Evolutionary conservation across 345 rosid genomes (phyloP).

Genomic region (Citrus australasica): DNA sequence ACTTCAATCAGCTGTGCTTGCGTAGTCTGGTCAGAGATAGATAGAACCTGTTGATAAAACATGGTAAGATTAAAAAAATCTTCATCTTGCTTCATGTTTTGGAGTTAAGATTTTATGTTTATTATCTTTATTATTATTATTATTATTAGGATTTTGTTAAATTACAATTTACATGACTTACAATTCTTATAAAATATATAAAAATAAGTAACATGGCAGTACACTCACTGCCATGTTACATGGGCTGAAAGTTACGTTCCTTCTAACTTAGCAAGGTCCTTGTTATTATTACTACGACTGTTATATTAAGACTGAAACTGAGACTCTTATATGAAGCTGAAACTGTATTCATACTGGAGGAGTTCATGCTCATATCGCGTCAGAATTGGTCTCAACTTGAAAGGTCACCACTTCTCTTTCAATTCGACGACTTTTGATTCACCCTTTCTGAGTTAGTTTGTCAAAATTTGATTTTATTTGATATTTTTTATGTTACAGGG

Average conservation of each 20-base stretch:
- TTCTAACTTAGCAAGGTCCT: no score
- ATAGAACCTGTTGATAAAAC: neutral
- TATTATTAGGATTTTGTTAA: no score
- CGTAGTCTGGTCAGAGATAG: neutral
- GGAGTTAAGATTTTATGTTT: neutral
- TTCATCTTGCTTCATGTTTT: neutral
- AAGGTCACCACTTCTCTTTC: conserved; percentile 36
- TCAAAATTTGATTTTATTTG: neutral
- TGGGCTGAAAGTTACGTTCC: neutral
- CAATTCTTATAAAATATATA: no score
- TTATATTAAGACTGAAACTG: neutral
- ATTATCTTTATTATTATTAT: neutral
- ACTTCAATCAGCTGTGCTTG: no score
- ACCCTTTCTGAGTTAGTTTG: neutral
- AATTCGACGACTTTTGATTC: neutral
- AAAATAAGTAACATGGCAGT: no score
- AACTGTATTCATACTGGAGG: conserved; percentile 63
- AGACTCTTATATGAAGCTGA: conserved; percentile 18
- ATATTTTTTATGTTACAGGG: conserved; percentile 33
- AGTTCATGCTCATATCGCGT: conserved; percentile 81
- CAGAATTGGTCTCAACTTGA: conserved; percentile 70
- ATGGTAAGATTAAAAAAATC: neutral
- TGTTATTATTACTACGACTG: neutral
- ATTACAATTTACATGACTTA: no score
- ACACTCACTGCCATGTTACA: no score